A percentile compares a stretch with the other conserved stretches of the same genome.
phyloP scores from a whole-genome alignment of 2,329 filamentous ascomycete genomes.

The Colletotrichum sp. region DNA sequence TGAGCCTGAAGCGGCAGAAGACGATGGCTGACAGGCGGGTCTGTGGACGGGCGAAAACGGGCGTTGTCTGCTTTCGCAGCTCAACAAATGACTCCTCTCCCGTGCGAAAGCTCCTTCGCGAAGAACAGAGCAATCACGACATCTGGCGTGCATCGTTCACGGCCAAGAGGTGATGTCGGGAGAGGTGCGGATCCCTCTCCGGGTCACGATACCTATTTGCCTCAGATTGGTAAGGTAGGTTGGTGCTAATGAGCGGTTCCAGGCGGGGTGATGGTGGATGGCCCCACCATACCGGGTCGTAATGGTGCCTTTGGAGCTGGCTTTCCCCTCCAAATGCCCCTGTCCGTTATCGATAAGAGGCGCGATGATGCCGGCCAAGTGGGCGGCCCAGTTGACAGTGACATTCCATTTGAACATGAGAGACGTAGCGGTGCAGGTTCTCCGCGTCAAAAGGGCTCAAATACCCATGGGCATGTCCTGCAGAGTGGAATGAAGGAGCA shows the following conservation, averaged over 20 bases:
- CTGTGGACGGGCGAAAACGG: background rate
- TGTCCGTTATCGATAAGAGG: constrained; percentile 18
- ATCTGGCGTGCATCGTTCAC: background rate
- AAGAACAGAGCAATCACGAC: background rate
- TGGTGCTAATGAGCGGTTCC: background rate
- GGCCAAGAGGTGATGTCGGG: constrained; percentile 12
- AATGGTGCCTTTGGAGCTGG: background rate
- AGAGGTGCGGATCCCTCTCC: constrained; percentile 7
- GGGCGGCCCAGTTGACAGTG: constrained; percentile 13
- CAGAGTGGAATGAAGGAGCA: background rate
- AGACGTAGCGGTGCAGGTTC: background rate
- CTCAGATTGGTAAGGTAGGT: background rate
- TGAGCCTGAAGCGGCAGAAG: background rate
- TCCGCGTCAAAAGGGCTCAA: background rate
- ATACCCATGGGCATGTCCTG: background rate
- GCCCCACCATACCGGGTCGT: background rate
- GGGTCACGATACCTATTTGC: background rate
- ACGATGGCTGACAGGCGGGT: background rate
- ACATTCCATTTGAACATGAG: constrained; percentile 9
- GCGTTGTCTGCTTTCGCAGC: background rate
- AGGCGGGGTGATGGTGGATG: constrained; percentile 10
- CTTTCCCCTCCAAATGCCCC: constrained; percentile 9
- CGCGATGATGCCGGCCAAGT: constrained; percentile 4
- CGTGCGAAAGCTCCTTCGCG: background rate
- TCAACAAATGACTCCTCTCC: background rate